A percentile compares a stretch with the other conserved stretches of the same genome.
phyloP scores from a whole-genome alignment of 345 rosid genomes.

The Tarenaya hassleriana region DNA sequence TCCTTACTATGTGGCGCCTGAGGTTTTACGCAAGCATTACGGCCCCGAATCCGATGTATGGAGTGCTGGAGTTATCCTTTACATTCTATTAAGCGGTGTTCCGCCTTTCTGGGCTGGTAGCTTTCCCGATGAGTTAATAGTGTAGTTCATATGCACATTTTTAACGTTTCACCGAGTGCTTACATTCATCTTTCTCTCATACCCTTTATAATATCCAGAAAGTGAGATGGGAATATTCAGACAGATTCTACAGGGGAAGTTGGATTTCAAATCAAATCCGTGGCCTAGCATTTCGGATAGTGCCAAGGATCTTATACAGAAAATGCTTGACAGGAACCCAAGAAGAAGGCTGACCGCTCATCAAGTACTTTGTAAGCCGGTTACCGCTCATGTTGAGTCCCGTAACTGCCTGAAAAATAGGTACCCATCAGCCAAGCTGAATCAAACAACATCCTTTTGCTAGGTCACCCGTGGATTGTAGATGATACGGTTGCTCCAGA shows the following conservation, averaged over 20 bases:
- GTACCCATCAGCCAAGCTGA: not conserved
- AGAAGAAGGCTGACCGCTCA: slow-evolving; percentile 62
- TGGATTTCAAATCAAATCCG: slow-evolving; percentile 56
- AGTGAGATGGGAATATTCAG: slow-evolving; percentile 66
- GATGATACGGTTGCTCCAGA: slow-evolving; percentile 79
- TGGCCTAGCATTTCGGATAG: slow-evolving; percentile 76
- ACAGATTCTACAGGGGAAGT: slow-evolving; percentile 60
- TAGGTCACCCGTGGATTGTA: slow-evolving; percentile 82
- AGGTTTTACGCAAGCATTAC: slow-evolving; percentile 61
- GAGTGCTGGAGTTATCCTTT: slow-evolving; percentile 79
- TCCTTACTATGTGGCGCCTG: slow-evolving; percentile 82
- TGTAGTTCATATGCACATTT: not conserved
- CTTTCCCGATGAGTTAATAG: slow-evolving; percentile 17
- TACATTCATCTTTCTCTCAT: slow-evolving; percentile 16
- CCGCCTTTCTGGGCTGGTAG: slow-evolving; percentile 86
- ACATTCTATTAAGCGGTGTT: slow-evolving; percentile 63
- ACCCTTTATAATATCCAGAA: slow-evolving; percentile 34
- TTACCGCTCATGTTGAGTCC: no score
- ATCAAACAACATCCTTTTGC: not conserved
- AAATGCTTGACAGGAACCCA: slow-evolving; percentile 63
- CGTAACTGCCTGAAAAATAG: not conserved
- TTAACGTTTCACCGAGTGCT: not conserved
- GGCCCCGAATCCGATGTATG: slow-evolving; percentile 71
- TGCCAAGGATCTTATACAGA: slow-evolving; percentile 66
- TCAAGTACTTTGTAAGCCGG: slow-evolving; percentile 61